Base-by-base conservation (phyloP, 768 basidiomycete genomes). In the Phylloporus rhodoxanthus region DNA sequence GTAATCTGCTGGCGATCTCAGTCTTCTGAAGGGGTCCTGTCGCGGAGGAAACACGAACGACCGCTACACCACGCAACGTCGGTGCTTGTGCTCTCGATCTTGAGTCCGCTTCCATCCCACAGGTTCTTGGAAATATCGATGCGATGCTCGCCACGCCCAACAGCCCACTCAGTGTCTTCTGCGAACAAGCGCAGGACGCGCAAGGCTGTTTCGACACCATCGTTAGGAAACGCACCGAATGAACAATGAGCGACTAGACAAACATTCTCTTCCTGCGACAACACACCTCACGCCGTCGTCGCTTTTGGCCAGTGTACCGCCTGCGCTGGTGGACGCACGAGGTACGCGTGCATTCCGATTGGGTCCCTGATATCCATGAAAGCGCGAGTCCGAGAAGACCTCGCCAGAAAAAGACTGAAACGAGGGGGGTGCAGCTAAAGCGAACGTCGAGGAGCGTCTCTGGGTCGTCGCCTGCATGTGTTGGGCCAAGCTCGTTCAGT, bases 21-120 rank as follows among this genome's bases (percentile, higher is more conserved):
- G 44, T 29, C 17, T 8, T 19, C n/a, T 9, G 20, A 37, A 40
- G 7, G 36, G 36, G 13, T 8, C 6, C 5, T 1, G 23, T 34
- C 30, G 30, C 45, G 48, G 8, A 23, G 32, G 21, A 47, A n/a
- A n/a, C 29, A 72, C 80, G 48, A 51, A 85, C 85, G 65, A 46
- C 82, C 84, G 56, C 75, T 74, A 21, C 82, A 83, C 88, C 88
- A 91, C n/a, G 79, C 84, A 17, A 90, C 82, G 58, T 87, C 87
- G 0, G 87, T 91, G 57, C 78, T 82, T 0, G 83, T 77, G 59
- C 84, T 84, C 47, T 90, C 87, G 17, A 85, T 80, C 67, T 89
- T 90, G 48, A 91, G 68, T 0, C 85, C 85, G 47, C 80, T 87
- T 0, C 81, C 79, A 8, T 81, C 84, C 88, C 88, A 91, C 41